These are phyloP conservation scores for Phytophthora megakarya DNA, from an alignment of 352 stramenopile genomes.

Conservation along the genomic window DNA sequence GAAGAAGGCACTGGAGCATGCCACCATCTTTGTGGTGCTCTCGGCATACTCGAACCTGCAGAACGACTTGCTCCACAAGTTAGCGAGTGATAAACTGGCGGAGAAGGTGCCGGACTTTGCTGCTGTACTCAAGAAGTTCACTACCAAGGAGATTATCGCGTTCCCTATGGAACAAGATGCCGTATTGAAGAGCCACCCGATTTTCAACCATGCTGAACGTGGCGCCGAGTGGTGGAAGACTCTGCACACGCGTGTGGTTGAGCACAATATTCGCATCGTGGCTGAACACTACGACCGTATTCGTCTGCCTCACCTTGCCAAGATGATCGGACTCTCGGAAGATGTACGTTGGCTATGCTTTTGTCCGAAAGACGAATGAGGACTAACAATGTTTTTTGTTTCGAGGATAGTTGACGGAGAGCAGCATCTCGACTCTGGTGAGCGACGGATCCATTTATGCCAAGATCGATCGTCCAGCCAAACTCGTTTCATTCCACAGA, in stretches of 20 bases:
- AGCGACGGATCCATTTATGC: conserved; percentile 94
- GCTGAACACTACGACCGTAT: conserved; percentile 97
- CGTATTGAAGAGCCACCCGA: conserved; percentile 79
- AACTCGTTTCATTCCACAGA: conserved; percentile 94
- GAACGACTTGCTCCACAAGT: conserved; percentile 72
- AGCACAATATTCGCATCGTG: conserved; percentile 97
- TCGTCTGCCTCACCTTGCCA: conserved; percentile 90
- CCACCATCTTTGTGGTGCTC: conserved; percentile 77
- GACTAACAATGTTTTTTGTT: conserved; percentile 14
- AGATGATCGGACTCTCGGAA: conserved; percentile 93
- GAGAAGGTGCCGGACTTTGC: conserved; percentile 71
- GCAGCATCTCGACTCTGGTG: conserved; percentile 90
- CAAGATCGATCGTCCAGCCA: conserved; percentile 98
- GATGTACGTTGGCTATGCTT: conserved; percentile 57
- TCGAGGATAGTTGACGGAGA: conserved; percentile 61
- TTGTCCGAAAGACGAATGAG: not conserved
- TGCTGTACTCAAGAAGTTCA: conserved; percentile 87
- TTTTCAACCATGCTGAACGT: conserved; percentile 81
- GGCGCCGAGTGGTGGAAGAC: conserved; percentile 85
- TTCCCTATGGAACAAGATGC: conserved; percentile 93
- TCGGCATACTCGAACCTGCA: conserved; percentile 82
- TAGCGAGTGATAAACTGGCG: conserved; percentile 64
- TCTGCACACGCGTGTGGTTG: conserved; percentile 93
- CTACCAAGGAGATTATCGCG: conserved; percentile 96
- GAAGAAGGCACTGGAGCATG: conserved; percentile 75